Evolutionary conservation across 352 stramenopile genomes (phyloP), one percentile per base, ranked within the genome.

Genomic region (Globisporangium nunn): DNA sequence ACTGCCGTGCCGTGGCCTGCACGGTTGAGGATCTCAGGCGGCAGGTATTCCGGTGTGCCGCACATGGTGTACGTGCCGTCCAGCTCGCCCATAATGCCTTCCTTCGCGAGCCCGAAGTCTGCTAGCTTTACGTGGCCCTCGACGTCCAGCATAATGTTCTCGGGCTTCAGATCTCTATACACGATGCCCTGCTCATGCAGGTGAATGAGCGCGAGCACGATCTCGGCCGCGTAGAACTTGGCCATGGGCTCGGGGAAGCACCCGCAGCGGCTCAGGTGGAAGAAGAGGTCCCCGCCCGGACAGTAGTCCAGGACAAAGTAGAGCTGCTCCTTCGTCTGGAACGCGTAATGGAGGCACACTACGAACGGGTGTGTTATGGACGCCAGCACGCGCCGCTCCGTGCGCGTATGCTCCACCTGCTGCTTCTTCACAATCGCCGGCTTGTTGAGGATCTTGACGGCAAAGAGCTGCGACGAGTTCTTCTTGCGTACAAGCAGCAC

Each of bases 271-370:
- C 79, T 89, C 10, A 88, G 62, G 40, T 91, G 76, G 55, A 93
- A 93, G 54, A 93, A 91, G 30, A 96, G 66, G 45, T 93, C 84
- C 53, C 86, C 86, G 30, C 86, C 86, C 14, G 82, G 82, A 49
- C 82, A 92, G 50, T 93, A 95, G 54, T 94, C 87, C 6, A 96
- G 69, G 39, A 96, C 87, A 23, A 96, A 91, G 58, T 90, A 89
- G 18, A 93, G 57, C 53, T 93, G 88, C 40, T 86, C 67, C 45
- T 78, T 77, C 23, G 84, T 93, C 72, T 96, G 86, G 69, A 96
- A 94, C 15, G 86, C 86, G 56, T 93, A 93, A 55, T 95, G 86
- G 28, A 96, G 71, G 60, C 82, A 88, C 10, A 96, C 85, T 10
- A 96, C 83, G 54, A 96, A 96, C 31, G 87, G 87, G 50, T 95